These are phyloP conservation scores for Dalechampia spathulata DNA, from an alignment of 441 rosid species.

Conservation along the genomic window DNA sequence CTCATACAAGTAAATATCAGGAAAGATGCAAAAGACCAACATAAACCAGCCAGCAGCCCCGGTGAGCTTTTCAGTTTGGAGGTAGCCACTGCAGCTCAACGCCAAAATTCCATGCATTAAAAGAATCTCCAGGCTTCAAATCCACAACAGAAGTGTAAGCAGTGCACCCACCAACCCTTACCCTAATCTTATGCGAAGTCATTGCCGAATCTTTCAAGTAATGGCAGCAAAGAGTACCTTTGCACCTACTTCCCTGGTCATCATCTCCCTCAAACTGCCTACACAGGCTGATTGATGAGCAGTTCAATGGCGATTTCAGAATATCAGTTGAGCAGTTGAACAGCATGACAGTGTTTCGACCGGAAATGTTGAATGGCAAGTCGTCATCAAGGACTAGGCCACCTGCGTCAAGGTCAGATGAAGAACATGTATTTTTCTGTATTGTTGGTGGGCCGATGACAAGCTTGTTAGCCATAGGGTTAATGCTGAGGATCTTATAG, in stretches of 20 bases:
- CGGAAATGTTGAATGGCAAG: slow-evolving; percentile 48
- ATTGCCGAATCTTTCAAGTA: slow-evolving; percentile 51
- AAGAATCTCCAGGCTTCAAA: slow-evolving; percentile 19
- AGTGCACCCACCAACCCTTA: slow-evolving; percentile 50
- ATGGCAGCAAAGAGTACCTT: slow-evolving; percentile 49
- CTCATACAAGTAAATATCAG: no score
- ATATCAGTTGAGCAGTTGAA: slow-evolving; percentile 40
- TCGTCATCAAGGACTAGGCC: slow-evolving; percentile 41
- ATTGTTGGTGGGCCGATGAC: slow-evolving; percentile 41
- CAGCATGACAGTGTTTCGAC: slow-evolving; percentile 47
- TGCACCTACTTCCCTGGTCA: slow-evolving; percentile 28
- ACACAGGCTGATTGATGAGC: slow-evolving; percentile 38
- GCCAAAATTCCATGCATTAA: slow-evolving; percentile 40
- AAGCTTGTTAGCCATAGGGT: slow-evolving; percentile 28
- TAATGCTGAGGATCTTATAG: slow-evolving; percentile 41
- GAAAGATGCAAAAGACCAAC: no score
- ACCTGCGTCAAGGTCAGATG: slow-evolving; percentile 40
- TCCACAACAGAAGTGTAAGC: slow-evolving; percentile 45
- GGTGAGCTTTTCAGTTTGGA: no score
- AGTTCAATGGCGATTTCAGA: slow-evolving; percentile 43
- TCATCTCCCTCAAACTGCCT: slow-evolving; percentile 29
- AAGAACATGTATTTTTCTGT: slow-evolving; percentile 26
- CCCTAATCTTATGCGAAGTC: slow-evolving; percentile 42
- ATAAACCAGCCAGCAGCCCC: no score
- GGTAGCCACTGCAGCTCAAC: slow-evolving; percentile 55